A percentile compares a stretch with the other conserved stretches of the same genome.
phyloP scores from a whole-genome alignment of 2,329 filamentous ascomycete genomes.

The Pseudogymnoascus sp. region DNA sequence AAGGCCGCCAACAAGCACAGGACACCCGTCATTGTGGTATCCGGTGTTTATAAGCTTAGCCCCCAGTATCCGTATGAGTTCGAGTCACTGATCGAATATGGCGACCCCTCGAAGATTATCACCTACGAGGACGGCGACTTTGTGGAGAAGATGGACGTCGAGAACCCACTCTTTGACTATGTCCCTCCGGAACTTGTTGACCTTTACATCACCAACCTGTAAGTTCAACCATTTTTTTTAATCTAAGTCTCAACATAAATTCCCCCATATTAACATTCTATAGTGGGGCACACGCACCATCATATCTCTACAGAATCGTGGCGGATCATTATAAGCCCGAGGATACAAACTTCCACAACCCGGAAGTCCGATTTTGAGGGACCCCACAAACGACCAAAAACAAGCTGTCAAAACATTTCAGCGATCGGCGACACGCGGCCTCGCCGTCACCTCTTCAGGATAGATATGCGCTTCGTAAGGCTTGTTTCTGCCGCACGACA shows the following conservation, averaged over 20 bases:
- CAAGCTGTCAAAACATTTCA: background rate
- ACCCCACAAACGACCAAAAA: background rate
- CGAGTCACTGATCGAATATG: slow-evolving; percentile 77
- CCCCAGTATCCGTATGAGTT: slow-evolving; percentile 81
- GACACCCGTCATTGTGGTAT: slow-evolving; percentile 79
- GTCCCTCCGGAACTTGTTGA: slow-evolving; percentile 69
- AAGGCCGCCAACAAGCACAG: slow-evolving; percentile 75
- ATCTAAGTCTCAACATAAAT: slow-evolving; percentile 25
- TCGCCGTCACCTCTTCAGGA: background rate
- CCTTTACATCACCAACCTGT: slow-evolving; percentile 80
- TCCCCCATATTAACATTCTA: slow-evolving; percentile 16
- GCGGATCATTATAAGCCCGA: slow-evolving; percentile 69
- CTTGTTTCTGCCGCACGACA: background rate
- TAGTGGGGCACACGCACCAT: slow-evolving; percentile 55
- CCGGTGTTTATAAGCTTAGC: slow-evolving; percentile 88
- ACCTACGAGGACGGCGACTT: slow-evolving; percentile 72
- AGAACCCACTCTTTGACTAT: slow-evolving; percentile 75
- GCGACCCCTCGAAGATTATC: slow-evolving; percentile 68
- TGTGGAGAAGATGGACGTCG: slow-evolving; percentile 68
- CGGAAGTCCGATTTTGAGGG: background rate
- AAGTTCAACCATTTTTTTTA: slow-evolving; percentile 33
- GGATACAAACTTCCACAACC: slow-evolving; percentile 54
- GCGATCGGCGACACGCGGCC: background rate
- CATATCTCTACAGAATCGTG: slow-evolving; percentile 65
- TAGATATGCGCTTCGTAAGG: background rate